These are phyloP conservation scores for Basipetospora chlamydospora DNA, from an alignment of 2,329 filamentous ascomycete species.

Conservation along the genomic window DNA sequence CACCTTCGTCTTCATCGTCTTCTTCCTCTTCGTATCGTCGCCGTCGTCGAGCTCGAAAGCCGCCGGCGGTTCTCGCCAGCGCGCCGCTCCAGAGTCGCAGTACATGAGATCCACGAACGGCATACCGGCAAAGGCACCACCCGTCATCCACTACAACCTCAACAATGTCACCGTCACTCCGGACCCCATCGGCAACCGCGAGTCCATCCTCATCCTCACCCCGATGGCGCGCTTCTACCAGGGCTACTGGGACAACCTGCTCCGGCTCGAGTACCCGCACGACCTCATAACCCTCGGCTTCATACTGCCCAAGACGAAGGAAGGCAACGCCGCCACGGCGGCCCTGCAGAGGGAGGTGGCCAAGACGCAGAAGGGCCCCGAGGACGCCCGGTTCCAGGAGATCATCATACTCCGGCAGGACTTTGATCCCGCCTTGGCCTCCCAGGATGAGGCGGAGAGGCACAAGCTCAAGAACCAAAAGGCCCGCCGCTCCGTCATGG, in stretches of 20 bases:
- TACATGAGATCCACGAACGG: conserved; percentile 48
- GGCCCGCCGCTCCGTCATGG: conserved; percentile 73
- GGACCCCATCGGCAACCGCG: conserved; percentile 62
- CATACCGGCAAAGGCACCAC: conserved; percentile 43
- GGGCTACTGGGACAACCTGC: conserved; percentile 87
- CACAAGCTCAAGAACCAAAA: conserved; percentile 91
- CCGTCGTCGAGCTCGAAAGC: conserved; percentile 16
- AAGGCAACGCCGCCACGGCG: conserved; percentile 75
- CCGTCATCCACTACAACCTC: conserved; percentile 84
- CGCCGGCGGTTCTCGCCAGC: conserved; percentile 12
- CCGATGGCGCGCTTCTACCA: conserved; percentile 89
- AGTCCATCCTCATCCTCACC: conserved; percentile 82
- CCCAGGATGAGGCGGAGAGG: conserved; percentile 75
- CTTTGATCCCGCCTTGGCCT: conserved; percentile 66
- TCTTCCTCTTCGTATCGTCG: conserved; percentile 39
- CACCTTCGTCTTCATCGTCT: conserved; percentile 57
- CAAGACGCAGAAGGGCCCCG: conserved; percentile 70
- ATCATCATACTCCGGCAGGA: conserved; percentile 93
- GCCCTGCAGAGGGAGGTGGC: conserved; percentile 73
- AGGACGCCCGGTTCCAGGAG: conserved; percentile 74
- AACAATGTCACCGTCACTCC: conserved; percentile 81
- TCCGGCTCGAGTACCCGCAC: conserved; percentile 76
- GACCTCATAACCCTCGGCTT: conserved; percentile 90
- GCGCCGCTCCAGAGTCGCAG: conserved; percentile 17
- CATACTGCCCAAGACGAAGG: conserved; percentile 85